phyloP scores from a whole-genome alignment of 352 stramenopile genomes.

The Phytophthora pisi region DNA sequence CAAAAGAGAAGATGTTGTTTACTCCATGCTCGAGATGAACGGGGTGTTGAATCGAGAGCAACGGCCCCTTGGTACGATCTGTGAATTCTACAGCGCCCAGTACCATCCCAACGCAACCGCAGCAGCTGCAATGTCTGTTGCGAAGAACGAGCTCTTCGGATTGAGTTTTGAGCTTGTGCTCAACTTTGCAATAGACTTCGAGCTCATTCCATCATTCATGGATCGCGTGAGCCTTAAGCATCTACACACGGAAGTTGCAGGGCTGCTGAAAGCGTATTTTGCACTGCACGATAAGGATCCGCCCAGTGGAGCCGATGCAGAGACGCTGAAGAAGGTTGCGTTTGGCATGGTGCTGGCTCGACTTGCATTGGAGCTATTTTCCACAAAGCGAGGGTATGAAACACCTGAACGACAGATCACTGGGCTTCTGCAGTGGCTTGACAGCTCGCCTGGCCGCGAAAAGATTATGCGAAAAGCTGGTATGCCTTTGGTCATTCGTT shows the following conservation, averaged over 20 bases:
- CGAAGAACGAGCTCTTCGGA: conserved; percentile 58
- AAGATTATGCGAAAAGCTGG: conserved; percentile 73
- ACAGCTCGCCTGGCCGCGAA: conserved; percentile 71
- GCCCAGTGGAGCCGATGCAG: conserved; percentile 52
- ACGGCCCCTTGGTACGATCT: conserved; percentile 70
- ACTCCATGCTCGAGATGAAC: conserved; percentile 83
- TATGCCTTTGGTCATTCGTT: conserved; percentile 74
- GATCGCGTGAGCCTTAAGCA: conserved; percentile 78
- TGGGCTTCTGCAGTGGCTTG: conserved; percentile 75
- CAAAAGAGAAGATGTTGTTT: conserved; percentile 65
- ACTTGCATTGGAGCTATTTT: conserved; percentile 76
- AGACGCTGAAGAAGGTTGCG: conserved; percentile 75
- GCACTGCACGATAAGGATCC: conserved; percentile 56
- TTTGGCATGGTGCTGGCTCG: conserved; percentile 71
- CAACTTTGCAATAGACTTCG: conserved; percentile 81
- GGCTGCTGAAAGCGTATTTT: conserved; percentile 69
- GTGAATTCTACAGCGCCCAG: conserved; percentile 73
- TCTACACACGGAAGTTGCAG: conserved; percentile 64
- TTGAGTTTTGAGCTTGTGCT: conserved; percentile 72
- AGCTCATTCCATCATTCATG: conserved; percentile 83
- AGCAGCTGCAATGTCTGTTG: conserved; percentile 16
- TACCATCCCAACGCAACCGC: conserved; percentile 42
- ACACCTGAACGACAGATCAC: conserved; percentile 75
- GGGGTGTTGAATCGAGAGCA: conserved; percentile 64
- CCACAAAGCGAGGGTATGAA: conserved; percentile 66